Conservation (phyloP, 371 early-diverging fungal species). For the Syncephalastrum monosporum region DNA sequence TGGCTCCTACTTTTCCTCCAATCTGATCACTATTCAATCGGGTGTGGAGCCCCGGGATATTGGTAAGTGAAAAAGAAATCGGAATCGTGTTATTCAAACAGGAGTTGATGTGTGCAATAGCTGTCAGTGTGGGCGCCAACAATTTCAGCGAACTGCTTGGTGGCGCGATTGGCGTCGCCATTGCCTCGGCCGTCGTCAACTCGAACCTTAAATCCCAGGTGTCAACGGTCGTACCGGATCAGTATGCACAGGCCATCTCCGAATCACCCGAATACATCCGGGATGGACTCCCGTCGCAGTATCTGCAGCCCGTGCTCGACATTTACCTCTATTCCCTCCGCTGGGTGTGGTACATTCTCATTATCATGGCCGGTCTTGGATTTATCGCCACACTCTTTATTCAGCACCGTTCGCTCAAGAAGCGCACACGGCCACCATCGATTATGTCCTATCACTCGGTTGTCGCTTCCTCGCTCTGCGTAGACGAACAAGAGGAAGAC, state of each 20-base stretch:
- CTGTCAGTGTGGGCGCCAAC: slow-evolving; percentile 46
- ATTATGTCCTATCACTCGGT: too few species aligned
- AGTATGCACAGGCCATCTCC: slow-evolving; percentile 20
- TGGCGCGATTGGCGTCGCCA: slow-evolving; percentile 50
- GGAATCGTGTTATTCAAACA: not conserved
- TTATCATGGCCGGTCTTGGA: slow-evolving; percentile 31
- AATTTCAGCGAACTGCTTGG: slow-evolving; percentile 47
- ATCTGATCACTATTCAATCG: slow-evolving; percentile 48
- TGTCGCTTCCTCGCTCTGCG: too few species aligned
- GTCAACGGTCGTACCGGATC: slow-evolving; percentile 22
- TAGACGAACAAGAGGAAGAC: too few species aligned
- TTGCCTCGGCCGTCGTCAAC: slow-evolving; percentile 40
- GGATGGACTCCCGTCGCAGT: slow-evolving; percentile 32
- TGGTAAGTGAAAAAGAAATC: slow-evolving; percentile 9
- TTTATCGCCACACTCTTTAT: too few species aligned
- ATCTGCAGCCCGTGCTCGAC: slow-evolving; percentile 16
- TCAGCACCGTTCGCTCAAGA: too few species aligned
- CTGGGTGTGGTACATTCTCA: slow-evolving; percentile 37
- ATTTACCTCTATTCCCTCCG: slow-evolving; percentile 25
- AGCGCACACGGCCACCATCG: too few species aligned
- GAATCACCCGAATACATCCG: slow-evolving; percentile 33
- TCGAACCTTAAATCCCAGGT: slow-evolving; percentile 24
- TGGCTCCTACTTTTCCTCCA: slow-evolving; percentile 36
- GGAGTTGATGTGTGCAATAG: slow-evolving; percentile 13
- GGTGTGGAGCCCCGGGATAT: slow-evolving; percentile 41